These are phyloP conservation scores for Puccinia coronata DNA, from an alignment of 1,284 basidiomycete species.

Conservation along the genomic window DNA sequence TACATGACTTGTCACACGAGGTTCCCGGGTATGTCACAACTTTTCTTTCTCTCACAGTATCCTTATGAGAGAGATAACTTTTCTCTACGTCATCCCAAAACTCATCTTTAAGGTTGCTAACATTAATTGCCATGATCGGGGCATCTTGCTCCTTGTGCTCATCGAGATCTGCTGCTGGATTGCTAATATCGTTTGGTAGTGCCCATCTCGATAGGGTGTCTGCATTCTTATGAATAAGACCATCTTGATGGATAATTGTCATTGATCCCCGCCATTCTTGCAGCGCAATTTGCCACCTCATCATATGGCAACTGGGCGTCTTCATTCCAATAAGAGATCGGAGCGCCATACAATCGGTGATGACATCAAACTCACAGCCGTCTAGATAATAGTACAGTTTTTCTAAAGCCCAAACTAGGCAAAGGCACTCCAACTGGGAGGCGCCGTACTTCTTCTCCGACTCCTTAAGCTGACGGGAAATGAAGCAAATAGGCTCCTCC, in stretches of 20 bases:
- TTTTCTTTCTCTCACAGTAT: too few relatives aligned
- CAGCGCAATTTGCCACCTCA: neutral
- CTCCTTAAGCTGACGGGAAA: neutral
- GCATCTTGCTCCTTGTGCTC: neutral
- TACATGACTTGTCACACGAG: too few relatives aligned
- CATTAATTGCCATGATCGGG: neutral
- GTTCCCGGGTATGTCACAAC: too few relatives aligned
- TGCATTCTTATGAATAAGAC: neutral
- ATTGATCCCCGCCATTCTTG: neutral
- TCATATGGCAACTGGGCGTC: neutral
- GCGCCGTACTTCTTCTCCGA: neutral
- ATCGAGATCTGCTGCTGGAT: neutral
- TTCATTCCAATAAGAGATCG: neutral
- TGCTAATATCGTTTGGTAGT: neutral
- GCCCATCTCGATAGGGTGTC: neutral
- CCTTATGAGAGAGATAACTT: neutral
- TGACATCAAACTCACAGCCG: neutral
- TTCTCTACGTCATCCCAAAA: neutral
- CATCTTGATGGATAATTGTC: neutral
- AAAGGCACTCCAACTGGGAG: neutral
- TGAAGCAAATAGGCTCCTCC: constrained; percentile 8
- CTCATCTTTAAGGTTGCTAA: neutral
- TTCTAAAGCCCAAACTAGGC: constrained; percentile 3
- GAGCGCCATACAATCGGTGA: neutral
- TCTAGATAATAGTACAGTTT: constrained; percentile 7